Evolutionary conservation across 768 basidiomycete genomes (phyloP).

Genomic region (Collybia sordida): DNA sequence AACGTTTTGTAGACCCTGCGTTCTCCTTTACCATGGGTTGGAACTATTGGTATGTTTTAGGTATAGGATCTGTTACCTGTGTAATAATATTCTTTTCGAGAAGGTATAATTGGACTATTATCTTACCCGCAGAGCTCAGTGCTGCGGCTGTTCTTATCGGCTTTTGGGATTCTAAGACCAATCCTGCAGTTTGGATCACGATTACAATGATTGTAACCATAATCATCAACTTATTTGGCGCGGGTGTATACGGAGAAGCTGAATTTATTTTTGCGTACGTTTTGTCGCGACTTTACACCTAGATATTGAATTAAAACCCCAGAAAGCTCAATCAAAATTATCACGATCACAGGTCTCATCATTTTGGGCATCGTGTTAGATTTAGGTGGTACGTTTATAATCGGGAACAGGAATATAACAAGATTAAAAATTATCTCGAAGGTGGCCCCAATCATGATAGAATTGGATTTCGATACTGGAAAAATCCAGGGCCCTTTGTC

Average conservation of each 20-base stretch:
- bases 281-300: slow-evolving; percentile 32
- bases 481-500: slow-evolving; percentile 83
- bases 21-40: slow-evolving; percentile 60
- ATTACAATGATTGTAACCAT: slow-evolving; percentile 77
- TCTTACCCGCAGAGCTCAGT: slow-evolving; percentile 71
- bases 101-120: slow-evolving; percentile 62
- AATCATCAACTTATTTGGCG: slow-evolving; percentile 73
- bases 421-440: slow-evolving; percentile 8
- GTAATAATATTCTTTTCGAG: neutral
- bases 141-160: slow-evolving; percentile 77
- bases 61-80: neutral
- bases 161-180: slow-evolving; percentile 59
- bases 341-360: slow-evolving; percentile 74
- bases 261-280: slow-evolving; percentile 84
- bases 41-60: slow-evolving; percentile 42
- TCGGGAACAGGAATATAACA: neutral
- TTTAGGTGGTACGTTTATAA: slow-evolving; percentile 55
- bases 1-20: slow-evolving; percentile 79
- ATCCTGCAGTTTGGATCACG: slow-evolving; percentile 78
- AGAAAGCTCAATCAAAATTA: slow-evolving; percentile 79
- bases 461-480: slow-evolving; percentile 78
- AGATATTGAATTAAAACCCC: neutral
- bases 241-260: slow-evolving; percentile 79
- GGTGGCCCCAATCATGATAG: slow-evolving; percentile 84
- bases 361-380: slow-evolving; percentile 76